phyloP scores from a whole-genome alignment of 2,329 filamentous ascomycete species.

The Alternaria sp. region DNA sequence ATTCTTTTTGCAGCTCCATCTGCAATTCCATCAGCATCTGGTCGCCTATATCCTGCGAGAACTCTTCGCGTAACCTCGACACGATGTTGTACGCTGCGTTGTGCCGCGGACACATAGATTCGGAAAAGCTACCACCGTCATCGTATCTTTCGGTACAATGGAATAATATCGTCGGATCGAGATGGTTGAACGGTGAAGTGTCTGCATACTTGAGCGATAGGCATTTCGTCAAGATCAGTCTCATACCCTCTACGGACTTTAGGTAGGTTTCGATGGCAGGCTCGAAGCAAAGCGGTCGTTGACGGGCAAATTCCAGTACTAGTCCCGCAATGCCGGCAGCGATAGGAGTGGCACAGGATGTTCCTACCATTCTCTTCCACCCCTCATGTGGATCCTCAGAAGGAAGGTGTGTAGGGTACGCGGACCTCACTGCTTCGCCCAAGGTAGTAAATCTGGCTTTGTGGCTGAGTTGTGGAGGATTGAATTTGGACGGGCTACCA shows the following conservation, averaged over 20 bases:
- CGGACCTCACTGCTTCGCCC: background rate
- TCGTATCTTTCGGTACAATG: background rate
- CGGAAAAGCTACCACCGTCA: background rate
- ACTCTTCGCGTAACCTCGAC: background rate
- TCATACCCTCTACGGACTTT: background rate
- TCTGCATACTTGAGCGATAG: background rate
- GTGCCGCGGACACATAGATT: background rate
- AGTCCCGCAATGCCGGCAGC: constrained; percentile 19
- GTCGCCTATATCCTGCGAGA: background rate
- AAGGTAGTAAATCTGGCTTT: background rate
- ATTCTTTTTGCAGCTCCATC: background rate
- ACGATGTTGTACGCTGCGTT: background rate
- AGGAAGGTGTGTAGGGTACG: background rate
- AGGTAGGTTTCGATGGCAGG: background rate
- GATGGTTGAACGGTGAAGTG: background rate
- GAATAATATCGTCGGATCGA: background rate
- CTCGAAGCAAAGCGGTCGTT: constrained; percentile 1
- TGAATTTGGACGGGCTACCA: constrained; percentile 6
- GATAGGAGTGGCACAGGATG: constrained; percentile 16
- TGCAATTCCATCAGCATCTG: no score
- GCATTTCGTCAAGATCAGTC: background rate
- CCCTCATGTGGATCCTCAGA: background rate
- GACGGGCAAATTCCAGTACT: constrained; percentile 16
- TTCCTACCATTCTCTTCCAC: constrained; percentile 2
- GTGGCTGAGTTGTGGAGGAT: background rate